These are phyloP conservation scores for Auriscalpium orientale DNA, from an alignment of 768 basidiomycete genomes.

Conservation along the genomic window DNA sequence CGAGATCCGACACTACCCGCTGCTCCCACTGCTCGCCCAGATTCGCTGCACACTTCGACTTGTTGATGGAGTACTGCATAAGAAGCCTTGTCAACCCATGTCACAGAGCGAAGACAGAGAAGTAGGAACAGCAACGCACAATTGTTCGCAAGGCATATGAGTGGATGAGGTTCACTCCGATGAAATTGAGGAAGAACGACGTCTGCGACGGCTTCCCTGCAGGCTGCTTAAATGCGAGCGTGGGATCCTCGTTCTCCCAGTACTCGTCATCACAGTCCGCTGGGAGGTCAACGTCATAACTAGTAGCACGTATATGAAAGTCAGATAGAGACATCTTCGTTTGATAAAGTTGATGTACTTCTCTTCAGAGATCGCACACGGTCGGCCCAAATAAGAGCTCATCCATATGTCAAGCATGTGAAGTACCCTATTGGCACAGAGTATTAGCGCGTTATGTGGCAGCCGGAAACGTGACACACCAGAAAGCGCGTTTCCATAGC, in stretches of 20 bases:
- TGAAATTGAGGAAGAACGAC: slow-evolving; percentile 43
- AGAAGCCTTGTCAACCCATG: background rate
- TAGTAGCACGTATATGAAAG: slow-evolving; percentile 9
- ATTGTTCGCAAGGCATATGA: slow-evolving; percentile 58
- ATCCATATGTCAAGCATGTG: slow-evolving; percentile 37
- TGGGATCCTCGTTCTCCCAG: slow-evolving; percentile 8
- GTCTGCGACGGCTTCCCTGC: slow-evolving; percentile 44
- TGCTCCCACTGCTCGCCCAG: slow-evolving; percentile 13
- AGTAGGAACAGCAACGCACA: slow-evolving; percentile 23
- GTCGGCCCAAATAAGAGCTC: slow-evolving; percentile 52
- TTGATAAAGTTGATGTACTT: slow-evolving; percentile 32
- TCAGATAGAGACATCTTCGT: background rate
- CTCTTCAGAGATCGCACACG: slow-evolving; percentile 65
- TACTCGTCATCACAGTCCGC: slow-evolving; percentile 15
- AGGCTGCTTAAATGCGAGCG: slow-evolving; percentile 53
- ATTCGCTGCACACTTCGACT: slow-evolving; percentile 3
- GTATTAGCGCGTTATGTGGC: background rate
- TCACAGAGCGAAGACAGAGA: background rate
- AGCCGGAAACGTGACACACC: slow-evolving; percentile 26
- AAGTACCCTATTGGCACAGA: slow-evolving; percentile 36
- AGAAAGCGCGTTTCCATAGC: slow-evolving; percentile 69
- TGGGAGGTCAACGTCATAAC: slow-evolving; percentile 16
- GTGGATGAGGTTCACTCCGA: slow-evolving; percentile 57
- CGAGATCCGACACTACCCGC: slow-evolving; percentile 11
- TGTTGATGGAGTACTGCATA: slow-evolving; percentile 16